Evolutionary conservation across 2,329 filamentous ascomycete genomes (phyloP).

Genomic region (Westerdykella aurantiaca): DNA sequence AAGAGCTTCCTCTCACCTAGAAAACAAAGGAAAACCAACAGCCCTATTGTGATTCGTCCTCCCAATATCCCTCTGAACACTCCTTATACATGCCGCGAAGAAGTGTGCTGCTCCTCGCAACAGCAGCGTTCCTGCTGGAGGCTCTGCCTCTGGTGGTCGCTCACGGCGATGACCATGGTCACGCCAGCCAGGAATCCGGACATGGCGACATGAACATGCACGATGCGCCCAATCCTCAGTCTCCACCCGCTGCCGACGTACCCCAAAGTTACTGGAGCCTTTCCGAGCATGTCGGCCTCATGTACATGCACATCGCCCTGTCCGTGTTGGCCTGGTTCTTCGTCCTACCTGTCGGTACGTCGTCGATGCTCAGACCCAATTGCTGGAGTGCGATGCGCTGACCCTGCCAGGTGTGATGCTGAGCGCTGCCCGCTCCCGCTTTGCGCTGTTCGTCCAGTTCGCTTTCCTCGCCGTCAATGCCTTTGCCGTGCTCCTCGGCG

Average conservation of each 20-base stretch:
- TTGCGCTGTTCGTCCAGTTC: constrained; percentile 64
- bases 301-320: constrained; percentile 64
- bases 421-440: constrained; percentile 71
- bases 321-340: constrained; percentile 70
- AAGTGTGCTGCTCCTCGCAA: constrained; percentile 16
- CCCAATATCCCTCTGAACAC: background rate
- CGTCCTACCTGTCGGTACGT: constrained; percentile 64
- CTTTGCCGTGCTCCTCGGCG: constrained; percentile 36
- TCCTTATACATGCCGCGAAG: constrained; percentile 24
- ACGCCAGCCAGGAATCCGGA: background rate
- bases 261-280: constrained; percentile 56
- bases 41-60: too few species aligned
- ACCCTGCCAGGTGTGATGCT: constrained; percentile 67
- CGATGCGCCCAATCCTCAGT: constrained; percentile 12
- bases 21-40: too few species aligned
- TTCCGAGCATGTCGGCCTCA: constrained; percentile 48
- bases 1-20: too few species aligned
- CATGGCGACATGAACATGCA: constrained; percentile 15
- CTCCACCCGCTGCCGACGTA: constrained; percentile 10
- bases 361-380: background rate
- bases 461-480: constrained; percentile 41
- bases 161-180: constrained; percentile 35
- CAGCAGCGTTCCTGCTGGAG: constrained; percentile 38
- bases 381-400: constrained; percentile 10
- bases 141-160: constrained; percentile 37